A percentile compares a stretch with the other conserved stretches of the same genome.
These are phyloP conservation scores for Neurospora africana DNA, from an alignment of 495 filamentous ascomycete genomes.

Conservation along the genomic window DNA sequence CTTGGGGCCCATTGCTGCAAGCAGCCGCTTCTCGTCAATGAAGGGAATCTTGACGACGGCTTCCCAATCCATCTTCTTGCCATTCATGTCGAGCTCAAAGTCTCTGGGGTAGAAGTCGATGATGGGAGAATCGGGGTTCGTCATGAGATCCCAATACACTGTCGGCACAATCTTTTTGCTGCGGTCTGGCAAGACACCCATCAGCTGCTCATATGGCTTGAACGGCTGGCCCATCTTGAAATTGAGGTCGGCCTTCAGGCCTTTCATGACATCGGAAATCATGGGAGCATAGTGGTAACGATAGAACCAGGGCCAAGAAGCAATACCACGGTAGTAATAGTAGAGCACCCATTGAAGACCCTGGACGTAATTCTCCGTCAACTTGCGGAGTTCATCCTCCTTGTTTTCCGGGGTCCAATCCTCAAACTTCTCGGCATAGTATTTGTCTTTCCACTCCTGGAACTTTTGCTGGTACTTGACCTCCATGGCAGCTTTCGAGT, in stretches of 20 bases:
- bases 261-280: conserved; percentile 80
- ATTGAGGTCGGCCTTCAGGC: conserved; percentile 75
- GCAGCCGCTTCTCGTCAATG: conserved; percentile 79
- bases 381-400: conserved; percentile 65
- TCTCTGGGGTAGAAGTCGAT: conserved; percentile 97
- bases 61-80: conserved; percentile 99
- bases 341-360: conserved; percentile 96
- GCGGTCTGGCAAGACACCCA: conserved; percentile 95
- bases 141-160: conserved; percentile 90
- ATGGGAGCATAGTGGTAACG: conserved; percentile 93
- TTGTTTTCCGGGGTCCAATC: conserved; percentile 67
- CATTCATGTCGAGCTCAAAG: conserved; percentile 98
- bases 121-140: conserved; percentile 79
- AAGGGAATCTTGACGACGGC: conserved; percentile 98
- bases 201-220: conserved; percentile 88
- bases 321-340: conserved; percentile 96
- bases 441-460: conserved; percentile 80
- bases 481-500: conserved; percentile 66
- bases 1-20: conserved; percentile 74
- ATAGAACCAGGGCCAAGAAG: conserved; percentile 98
- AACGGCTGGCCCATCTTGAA: conserved; percentile 93
- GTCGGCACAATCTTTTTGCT: conserved; percentile 90
- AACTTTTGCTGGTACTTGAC: conserved; percentile 81
- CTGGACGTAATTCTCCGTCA: conserved; percentile 95
- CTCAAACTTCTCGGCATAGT: conserved; percentile 82